Evolutionary conservation across 179 eudicot species (phyloP).

Genomic region (Beta corolliflora): DNA sequence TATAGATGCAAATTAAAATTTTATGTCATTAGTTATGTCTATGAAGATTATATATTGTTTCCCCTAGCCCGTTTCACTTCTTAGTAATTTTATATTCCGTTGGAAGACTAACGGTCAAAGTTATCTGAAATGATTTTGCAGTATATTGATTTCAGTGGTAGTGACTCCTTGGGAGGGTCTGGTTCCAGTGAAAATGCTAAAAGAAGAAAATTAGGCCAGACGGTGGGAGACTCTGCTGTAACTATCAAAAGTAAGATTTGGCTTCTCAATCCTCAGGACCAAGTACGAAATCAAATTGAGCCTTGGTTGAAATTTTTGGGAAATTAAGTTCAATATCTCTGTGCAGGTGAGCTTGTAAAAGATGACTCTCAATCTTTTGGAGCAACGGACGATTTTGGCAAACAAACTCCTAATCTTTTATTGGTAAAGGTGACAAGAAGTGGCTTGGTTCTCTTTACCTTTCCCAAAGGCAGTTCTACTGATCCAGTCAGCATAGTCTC

Average conservation of each 20-base stretch:
- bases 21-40: background rate
- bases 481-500: conserved; percentile 51
- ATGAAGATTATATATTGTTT: background rate
- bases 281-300: background rate
- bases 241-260: conserved; percentile 26
- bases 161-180: conserved; percentile 28
- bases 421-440: conserved; percentile 74
- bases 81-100: background rate
- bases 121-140: conserved; percentile 28
- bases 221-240: conserved; percentile 33
- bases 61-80: background rate
- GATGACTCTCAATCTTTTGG: conserved; percentile 36
- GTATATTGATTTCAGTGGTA: conserved; percentile 36
- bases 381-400: conserved; percentile 27
- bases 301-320: background rate
- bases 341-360: conserved; percentile 36
- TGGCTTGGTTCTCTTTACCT: conserved; percentile 68
- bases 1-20: background rate
- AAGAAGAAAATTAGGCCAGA: conserved; percentile 49
- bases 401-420: conserved; percentile 41
- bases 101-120: background rate
- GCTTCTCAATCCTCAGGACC: background rate
- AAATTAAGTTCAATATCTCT: conserved; percentile 14
- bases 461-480: conserved; percentile 43
- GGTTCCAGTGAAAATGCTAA: conserved; percentile 42